Conservation (phyloP, 805 yeast genomes). For the Teunomyces lycoperdinae region DNA sequence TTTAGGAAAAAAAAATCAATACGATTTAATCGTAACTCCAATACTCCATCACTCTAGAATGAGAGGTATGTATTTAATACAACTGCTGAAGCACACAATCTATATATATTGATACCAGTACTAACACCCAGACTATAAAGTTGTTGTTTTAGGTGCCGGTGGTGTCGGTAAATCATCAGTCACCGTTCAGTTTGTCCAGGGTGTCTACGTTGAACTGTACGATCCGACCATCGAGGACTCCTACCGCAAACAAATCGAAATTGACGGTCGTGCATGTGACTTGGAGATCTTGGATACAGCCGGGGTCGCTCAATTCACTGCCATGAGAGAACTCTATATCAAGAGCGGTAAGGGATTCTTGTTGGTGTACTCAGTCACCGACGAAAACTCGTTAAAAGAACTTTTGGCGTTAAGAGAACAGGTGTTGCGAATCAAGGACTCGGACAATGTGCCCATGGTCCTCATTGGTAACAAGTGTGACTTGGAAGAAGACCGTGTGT, state of each 20-base stretch:
- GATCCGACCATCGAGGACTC: constrained; percentile 98
- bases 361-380: constrained; percentile 58
- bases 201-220: constrained; percentile 83
- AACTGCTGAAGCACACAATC: too few relatives aligned
- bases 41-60: constrained; percentile 1
- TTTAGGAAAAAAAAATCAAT: background rate
- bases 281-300: constrained; percentile 69
- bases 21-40: background rate
- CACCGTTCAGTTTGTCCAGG: constrained; percentile 90
- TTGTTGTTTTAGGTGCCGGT: constrained; percentile 94
- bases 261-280: constrained; percentile 84
- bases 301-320: constrained; percentile 84
- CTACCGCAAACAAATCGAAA: constrained; percentile 81
- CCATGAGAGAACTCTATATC: constrained; percentile 87
- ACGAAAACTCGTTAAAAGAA: constrained; percentile 68
- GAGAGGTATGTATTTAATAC: constrained; percentile 7
- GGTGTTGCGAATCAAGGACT: constrained; percentile 78
- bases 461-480: constrained; percentile 91
- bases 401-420: constrained; percentile 77
- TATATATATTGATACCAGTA: background rate
- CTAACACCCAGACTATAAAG: constrained; percentile 61
- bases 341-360: constrained; percentile 79
- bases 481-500: constrained; percentile 67
- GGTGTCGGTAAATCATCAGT: constrained; percentile 96
- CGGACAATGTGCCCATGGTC: constrained; percentile 79